These are phyloP conservation scores for Xylariaceae sp. DNA, from an alignment of 2,329 filamentous ascomycete genomes.

Conservation along the genomic window DNA sequence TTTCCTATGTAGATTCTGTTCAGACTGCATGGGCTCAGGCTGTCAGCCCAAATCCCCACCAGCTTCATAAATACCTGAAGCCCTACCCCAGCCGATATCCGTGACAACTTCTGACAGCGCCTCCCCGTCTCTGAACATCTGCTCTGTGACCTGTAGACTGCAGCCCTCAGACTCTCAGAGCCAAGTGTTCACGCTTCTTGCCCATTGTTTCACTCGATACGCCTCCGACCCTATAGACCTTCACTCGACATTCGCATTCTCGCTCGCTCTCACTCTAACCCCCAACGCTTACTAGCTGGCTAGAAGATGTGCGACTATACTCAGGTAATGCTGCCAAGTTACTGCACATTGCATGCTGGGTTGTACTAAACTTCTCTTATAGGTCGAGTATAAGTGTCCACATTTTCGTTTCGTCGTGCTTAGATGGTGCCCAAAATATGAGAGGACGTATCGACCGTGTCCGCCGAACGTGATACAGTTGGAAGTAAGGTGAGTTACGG, in stretches of 20 bases:
- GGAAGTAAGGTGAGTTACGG: slow-evolving; percentile 29
- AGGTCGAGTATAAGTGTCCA: slow-evolving; percentile 35
- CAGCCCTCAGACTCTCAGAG: too few relatives aligned
- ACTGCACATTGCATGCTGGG: neutral
- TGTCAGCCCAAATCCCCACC: too few relatives aligned
- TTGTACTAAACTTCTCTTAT: slow-evolving; percentile 3
- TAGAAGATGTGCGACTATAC: slow-evolving; percentile 33
- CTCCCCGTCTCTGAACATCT: too few relatives aligned
- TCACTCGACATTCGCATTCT: neutral
- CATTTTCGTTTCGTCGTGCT: slow-evolving; percentile 33
- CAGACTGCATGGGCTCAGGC: too few relatives aligned
- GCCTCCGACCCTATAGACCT: neutral
- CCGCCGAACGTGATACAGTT: slow-evolving; percentile 31
- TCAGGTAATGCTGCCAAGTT: slow-evolving; percentile 23
- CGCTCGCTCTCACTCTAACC: neutral
- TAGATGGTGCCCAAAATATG: slow-evolving; percentile 33
- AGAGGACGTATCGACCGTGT: slow-evolving; percentile 33
- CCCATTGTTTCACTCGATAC: neutral
- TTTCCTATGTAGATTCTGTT: too few relatives aligned
- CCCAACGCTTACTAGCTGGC: neutral
- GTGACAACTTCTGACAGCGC: too few relatives aligned
- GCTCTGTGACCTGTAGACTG: too few relatives aligned
- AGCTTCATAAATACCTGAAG: too few relatives aligned
- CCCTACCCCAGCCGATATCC: too few relatives aligned
- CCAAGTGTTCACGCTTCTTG: too few relatives aligned